Evolutionary conservation across 257 asterid species (phyloP).

Genomic region (Eucommia ulmoides): DNA sequence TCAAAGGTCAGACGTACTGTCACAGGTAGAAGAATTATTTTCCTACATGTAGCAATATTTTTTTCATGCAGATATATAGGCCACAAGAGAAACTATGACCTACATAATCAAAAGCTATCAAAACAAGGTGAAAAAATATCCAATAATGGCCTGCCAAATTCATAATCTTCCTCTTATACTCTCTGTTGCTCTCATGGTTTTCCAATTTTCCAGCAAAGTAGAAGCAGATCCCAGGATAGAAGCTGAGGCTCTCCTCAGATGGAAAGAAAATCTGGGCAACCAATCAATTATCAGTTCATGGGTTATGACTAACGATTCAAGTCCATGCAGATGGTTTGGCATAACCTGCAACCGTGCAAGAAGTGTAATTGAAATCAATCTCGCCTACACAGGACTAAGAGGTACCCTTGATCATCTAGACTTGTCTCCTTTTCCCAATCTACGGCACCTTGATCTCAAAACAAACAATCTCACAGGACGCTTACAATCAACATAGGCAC

Average conservation of each 20-base stretch:
- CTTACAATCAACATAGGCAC: not conserved
- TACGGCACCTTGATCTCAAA: not conserved
- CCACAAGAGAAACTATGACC: too few relatives aligned
- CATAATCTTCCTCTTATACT: not conserved
- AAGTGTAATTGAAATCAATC: not conserved
- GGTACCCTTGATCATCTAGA: not conserved
- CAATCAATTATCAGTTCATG: not conserved
- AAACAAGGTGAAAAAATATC: too few relatives aligned
- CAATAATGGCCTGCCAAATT: too few relatives aligned
- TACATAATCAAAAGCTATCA: too few relatives aligned
- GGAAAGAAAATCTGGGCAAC: not conserved
- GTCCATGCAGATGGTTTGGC: not conserved
- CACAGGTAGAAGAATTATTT: too few relatives aligned
- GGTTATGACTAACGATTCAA: not conserved
- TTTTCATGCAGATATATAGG: too few relatives aligned
- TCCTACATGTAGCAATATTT: too few relatives aligned
- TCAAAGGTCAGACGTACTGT: too few relatives aligned
- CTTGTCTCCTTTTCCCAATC: not conserved
- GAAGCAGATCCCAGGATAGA: not conserved
- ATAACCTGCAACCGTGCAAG: not conserved
- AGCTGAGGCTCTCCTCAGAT: slow-evolving; percentile 1
- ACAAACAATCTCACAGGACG: not conserved
- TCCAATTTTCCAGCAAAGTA: not conserved
- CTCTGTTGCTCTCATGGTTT: not conserved
- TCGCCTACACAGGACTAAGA: not conserved